phyloP scores from a whole-genome alignment of 257 asterid genomes.

The Orobanche coerulescens region DNA sequence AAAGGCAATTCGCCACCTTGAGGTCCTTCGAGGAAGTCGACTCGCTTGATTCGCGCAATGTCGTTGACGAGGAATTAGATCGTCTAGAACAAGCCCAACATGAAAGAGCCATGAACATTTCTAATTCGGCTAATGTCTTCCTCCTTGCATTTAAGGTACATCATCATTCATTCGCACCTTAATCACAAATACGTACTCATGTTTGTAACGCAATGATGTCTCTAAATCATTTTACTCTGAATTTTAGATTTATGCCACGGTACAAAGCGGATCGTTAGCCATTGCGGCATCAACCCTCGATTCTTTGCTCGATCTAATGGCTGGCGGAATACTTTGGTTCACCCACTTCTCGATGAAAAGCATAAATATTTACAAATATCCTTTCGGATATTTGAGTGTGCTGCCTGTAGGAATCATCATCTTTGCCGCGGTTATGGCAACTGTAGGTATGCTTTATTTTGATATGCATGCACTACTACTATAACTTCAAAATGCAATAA shows the following conservation, averaged over 20 bases:
- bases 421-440: slow-evolving; percentile 65
- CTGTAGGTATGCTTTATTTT: slow-evolving; percentile 53
- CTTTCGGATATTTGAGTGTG: slow-evolving; percentile 54
- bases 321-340: slow-evolving; percentile 61
- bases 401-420: slow-evolving; percentile 69
- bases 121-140: slow-evolving; percentile 60
- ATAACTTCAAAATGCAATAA: too few species aligned
- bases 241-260: slow-evolving; percentile 43
- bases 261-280: slow-evolving; percentile 58
- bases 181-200: too few species aligned
- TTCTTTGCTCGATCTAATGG: slow-evolving; percentile 64
- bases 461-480: too few species aligned
- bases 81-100: slow-evolving; percentile 38
- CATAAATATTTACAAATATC: slow-evolving; percentile 61
- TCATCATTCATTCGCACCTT: too few species aligned
- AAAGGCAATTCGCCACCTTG: slow-evolving; percentile 56
- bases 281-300: slow-evolving; percentile 66
- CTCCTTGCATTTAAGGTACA: slow-evolving; percentile 57
- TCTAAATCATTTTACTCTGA: too few species aligned
- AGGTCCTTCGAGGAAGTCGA: slow-evolving; percentile 67
- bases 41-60: slow-evolving; percentile 29
- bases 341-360: slow-evolving; percentile 63
- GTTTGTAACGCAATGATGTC: too few species aligned
- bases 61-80: slow-evolving; percentile 39
- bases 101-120: slow-evolving; percentile 61